A percentile compares a stretch with the other conserved stretches of the same genome.
phyloP scores from a whole-genome alignment of 257 asterid species.

The Solanum virginianum region DNA sequence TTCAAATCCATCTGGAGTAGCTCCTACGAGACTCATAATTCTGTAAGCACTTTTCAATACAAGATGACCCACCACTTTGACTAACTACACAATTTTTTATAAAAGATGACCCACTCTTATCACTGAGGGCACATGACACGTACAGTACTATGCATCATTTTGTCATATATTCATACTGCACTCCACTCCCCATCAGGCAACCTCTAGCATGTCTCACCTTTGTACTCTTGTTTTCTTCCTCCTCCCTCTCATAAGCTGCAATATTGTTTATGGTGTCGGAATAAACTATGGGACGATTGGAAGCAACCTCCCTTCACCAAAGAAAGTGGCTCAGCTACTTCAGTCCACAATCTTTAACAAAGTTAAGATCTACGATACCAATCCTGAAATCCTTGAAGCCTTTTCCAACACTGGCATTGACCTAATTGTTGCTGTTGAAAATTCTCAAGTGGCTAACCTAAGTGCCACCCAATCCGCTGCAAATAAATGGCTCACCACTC shows the following conservation, averaged over 20 bases:
- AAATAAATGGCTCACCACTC: slow-evolving; percentile 36
- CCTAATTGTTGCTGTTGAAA: slow-evolving; percentile 46
- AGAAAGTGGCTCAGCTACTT: slow-evolving; percentile 48
- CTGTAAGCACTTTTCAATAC: background rate
- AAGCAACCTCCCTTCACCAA: slow-evolving; percentile 58
- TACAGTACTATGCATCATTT: background rate
- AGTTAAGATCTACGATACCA: slow-evolving; percentile 55
- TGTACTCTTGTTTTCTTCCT: background rate
- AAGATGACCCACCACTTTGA: background rate
- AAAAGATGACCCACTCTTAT: background rate
- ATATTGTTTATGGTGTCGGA: slow-evolving; percentile 25
- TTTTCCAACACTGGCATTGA: slow-evolving; percentile 57
- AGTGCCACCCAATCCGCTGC: slow-evolving; percentile 29
- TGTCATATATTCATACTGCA: background rate
- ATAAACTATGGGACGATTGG: slow-evolving; percentile 62
- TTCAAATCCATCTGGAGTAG: background rate
- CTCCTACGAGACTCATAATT: background rate
- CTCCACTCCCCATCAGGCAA: background rate
- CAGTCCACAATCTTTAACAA: slow-evolving; percentile 46
- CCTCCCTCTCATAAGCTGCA: background rate
- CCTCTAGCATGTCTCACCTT: background rate
- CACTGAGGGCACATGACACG: background rate
- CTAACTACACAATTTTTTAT: background rate
- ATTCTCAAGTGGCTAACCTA: slow-evolving; percentile 29
- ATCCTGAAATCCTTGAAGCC: slow-evolving; percentile 50